Evolutionary conservation across 179 eudicot genomes (phyloP).

Genomic region (Silene vulgaris): DNA sequence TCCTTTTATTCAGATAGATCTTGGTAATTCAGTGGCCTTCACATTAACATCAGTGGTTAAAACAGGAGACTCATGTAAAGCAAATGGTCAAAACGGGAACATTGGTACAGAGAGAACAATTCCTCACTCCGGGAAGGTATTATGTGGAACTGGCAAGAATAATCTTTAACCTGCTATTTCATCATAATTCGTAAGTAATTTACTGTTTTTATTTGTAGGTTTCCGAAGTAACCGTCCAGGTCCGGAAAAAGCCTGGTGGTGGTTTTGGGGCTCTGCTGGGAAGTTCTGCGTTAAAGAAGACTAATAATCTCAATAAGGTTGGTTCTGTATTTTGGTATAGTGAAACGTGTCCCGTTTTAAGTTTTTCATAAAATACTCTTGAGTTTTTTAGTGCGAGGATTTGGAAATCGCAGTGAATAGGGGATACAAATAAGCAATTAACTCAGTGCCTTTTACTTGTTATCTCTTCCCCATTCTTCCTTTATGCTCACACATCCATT

Average conservation of each 20-base stretch:
- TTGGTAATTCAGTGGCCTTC: constrained; percentile 17
- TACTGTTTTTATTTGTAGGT: constrained; percentile 35
- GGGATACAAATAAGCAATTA: no score
- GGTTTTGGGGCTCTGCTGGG: constrained; percentile 84
- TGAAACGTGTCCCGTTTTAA: neutral
- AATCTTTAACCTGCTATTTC: constrained; percentile 3
- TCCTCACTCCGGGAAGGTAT: constrained; percentile 25
- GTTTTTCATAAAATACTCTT: neutral
- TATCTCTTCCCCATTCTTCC: no score
- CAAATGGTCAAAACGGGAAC: constrained; percentile 23
- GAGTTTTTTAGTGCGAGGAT: neutral
- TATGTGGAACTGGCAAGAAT: constrained; percentile 4
- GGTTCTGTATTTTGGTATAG: constrained; percentile 13
- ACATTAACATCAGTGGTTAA: constrained; percentile 16
- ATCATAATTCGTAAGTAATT: neutral
- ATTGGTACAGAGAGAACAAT: constrained; percentile 15
- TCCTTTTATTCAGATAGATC: constrained; percentile 16
- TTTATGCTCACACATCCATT: no score
- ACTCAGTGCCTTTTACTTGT: no score
- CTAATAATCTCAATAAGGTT: constrained; percentile 42
- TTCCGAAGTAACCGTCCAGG: constrained; percentile 59
- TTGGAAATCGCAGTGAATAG: no score
- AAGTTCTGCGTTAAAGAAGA: constrained; percentile 54
- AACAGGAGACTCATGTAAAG: constrained; percentile 18
- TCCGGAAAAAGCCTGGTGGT: constrained; percentile 66